Base-by-base conservation (phyloP, 169 alveolate species). In the Plasmodium cynomolgi region DNA sequence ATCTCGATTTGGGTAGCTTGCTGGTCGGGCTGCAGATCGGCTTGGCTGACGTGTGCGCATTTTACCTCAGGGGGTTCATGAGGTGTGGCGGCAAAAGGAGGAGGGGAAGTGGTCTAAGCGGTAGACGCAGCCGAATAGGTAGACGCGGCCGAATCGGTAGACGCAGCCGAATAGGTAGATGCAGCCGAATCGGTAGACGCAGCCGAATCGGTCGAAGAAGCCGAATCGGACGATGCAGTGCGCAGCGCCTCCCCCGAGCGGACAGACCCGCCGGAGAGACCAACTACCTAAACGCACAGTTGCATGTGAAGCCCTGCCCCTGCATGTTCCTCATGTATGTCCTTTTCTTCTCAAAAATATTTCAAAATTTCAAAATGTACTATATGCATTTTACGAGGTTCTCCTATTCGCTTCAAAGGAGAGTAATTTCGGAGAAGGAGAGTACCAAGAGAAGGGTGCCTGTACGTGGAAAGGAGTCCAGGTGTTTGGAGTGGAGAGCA, bases 311-410 rank as follows among this genome's bases (percentile, higher is more conserved):
- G 73, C 90, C 91, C 20, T 90, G 94, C 44, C 50, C 88, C 6
- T 90, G 94, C 58, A 90, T 90, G 72, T 90, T 90, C 56, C 83
- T 90, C 20, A 58, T 88, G 15, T 90, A 90, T 41, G 20, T 90
- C 20, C 82, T 90, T 41, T 90, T 90, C 74, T 90, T 90, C 20
- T 80, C 91, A 6, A 31, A 44, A 4, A 79, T 90, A 58, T 90
- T 90, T 90, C 39, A 80, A 71, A 90, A 90, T 54, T 90, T 90
- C 34, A 29, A 58, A 37, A 90, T 90, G 94, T 80, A 90, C 72
- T 90, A 37, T 54, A 90, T 90, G 94, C 94, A 90, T 15, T 90
- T 90, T 44, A 90, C 94, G 26, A 72, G 54, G 39, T 90, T 90
- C 39, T 90, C 94, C 11, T 90, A 47, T 68, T 34, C 86, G n/a